Conservation (phyloP, 169 alveolate genomes). For the Cystoisospora suis region DNA sequence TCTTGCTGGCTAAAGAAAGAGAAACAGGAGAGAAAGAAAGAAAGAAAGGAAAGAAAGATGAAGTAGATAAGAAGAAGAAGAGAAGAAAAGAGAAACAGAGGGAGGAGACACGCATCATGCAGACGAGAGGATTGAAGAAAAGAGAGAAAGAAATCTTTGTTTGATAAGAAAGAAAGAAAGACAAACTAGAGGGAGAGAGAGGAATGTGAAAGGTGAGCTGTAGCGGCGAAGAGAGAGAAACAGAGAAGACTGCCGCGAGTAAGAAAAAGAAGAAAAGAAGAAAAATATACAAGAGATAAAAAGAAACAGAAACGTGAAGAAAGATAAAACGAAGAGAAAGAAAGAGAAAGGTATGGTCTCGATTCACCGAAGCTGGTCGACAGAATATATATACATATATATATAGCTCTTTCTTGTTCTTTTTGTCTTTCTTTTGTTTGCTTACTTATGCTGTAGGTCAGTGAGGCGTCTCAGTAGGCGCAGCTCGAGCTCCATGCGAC, state of each 20-base stretch:
- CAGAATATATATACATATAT: not conserved
- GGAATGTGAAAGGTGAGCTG: not conserved
- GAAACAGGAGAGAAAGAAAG: not conserved
- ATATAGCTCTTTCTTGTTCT: not conserved
- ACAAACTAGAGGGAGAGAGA: not conserved
- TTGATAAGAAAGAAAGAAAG: not conserved
- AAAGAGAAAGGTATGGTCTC: not conserved
- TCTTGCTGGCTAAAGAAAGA: not conserved
- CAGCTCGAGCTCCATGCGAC: conserved; percentile 55
- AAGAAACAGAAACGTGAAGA: not conserved
- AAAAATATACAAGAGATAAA: not conserved
- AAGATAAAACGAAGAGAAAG: not conserved
- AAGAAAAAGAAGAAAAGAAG: not conserved
- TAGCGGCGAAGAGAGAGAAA: not conserved
- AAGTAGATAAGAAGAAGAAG: not conserved
- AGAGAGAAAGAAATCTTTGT: not conserved
- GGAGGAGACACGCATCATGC: no score
- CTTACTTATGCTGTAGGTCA: conserved; percentile 55
- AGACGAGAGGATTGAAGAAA: not conserved
- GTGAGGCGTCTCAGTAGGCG: conserved; percentile 55
- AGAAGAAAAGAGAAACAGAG: not conserved
- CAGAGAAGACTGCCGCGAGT: not conserved
- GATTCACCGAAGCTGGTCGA: not conserved
- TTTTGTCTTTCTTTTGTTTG: not conserved
- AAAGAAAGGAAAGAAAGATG: not conserved